Evolutionary conservation across 768 basidiomycete species (phyloP), one percentile per base, ranked within the genome.

Genomic region (Suillus variegatus): DNA sequence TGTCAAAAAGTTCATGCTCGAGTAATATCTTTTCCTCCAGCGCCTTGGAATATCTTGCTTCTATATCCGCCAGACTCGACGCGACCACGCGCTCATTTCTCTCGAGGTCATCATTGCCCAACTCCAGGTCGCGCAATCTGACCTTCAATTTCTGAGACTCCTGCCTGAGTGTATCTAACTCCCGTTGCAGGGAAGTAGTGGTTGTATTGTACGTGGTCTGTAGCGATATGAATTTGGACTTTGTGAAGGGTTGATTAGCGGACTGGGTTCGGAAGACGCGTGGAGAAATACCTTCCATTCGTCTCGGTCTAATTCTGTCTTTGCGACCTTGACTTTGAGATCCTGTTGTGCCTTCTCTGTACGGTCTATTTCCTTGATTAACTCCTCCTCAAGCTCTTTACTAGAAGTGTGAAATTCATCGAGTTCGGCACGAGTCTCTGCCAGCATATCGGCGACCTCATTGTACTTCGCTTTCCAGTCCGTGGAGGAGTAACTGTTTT

Each of bases 41-140:
- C 1, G 91, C 92, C 62, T 89, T 86, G 65, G 95, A 89, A 79
- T 99, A 97, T 75, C 91, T 94, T 70, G 86, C 82, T 79, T 97
- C 95, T 71, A 94, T 82, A 74, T 93, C 92, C 5, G 90, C 91
- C 70, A 96, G 78, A 70, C 86, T 92, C 58, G 91, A 93, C 10
- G 91, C 86, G 49, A 93, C 90, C 60, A 92, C 92, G 36, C 97
- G 87, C 74, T 98, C 97, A 76, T 92, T 96, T 67, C 95, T 85
- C 75, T 99, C 97, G 65, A 99, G 82, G 79, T 99, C 96, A 72
- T 99, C 97, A 72, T 97, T 98, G 56, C 97, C 97, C 88, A 99
- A 92, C 79, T 99, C 97, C 38, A 97, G 82, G 76, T 98, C 94
- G 25, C 93, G 86, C 20, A 95, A 79, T 73, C 91, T 88, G 25